Base-by-base conservation (phyloP, 176 grass and related monocot species). In the Aegilops bicornis region DNA sequence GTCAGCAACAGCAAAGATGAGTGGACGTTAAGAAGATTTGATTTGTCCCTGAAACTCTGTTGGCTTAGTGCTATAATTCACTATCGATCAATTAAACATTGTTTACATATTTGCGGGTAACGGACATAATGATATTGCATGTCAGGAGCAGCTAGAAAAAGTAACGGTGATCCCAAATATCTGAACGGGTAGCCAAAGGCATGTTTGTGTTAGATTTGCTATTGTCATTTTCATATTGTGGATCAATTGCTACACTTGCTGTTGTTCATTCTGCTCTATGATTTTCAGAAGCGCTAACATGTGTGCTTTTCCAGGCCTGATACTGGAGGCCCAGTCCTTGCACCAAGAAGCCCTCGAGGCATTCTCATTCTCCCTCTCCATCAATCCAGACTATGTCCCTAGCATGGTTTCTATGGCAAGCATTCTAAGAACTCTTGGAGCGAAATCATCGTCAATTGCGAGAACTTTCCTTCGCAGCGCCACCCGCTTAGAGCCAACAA, bases 381-480 rank as follows among this genome's bases (percentile, higher is more conserved):
- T 99, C 13, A 45, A 96, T 68, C 90, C 97, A 73, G 92, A 99
- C 66, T 96, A 90, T 29, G 94, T 91, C 60, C 94, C 94, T 4
- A 87, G 92, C 92, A 93, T 99, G 92, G 89, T 99, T 78, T 96
- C 76, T 9, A 96, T 89, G 79, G 92, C 94, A 80, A 83, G 84
- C 66, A 91, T 99, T 93, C 78, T 99, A 66, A 89, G 82, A 79
- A 85, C 60, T 25, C 69, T 89, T 27, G 94, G 94, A 74, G 94
- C 87, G 59, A 89, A 89, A 29, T 91, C 86, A 22, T 48, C 88
- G 27, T 86, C 90, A 6, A 79, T 90, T 6, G 90, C 96, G 71
- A 93, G 92, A 91, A 94, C 88, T 66, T 98, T 92, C 30, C 76
- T 93, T 79, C 93, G 87, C 52, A 91, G 86, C 37, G 96, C 93